Percentiles rank a stretch among this genome's conserved stretches.
Conservation (phyloP, 2,329 filamentous ascomycete species). For the Aspergillus phoenicis region DNA sequence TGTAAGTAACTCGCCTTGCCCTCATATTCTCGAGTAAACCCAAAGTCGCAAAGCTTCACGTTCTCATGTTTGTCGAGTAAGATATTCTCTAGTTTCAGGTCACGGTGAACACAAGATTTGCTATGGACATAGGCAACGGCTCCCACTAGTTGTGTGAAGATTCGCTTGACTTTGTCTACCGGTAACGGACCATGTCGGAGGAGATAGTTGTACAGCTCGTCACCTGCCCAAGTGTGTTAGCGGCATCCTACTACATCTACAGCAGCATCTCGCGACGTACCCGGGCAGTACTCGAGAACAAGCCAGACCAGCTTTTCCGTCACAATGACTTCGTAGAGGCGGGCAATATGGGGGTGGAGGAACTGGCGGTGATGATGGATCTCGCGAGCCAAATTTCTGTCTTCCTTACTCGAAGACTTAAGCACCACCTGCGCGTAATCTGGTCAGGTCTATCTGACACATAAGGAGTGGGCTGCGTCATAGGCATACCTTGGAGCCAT, state of each 20-base stretch:
- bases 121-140: conserved; percentile 94
- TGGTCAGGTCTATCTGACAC: neutral
- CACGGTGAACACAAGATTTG: conserved; percentile 93
- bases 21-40: conserved; percentile 96
- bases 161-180: conserved; percentile 85
- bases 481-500: conserved; percentile 83
- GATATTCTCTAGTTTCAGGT: conserved; percentile 96
- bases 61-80: conserved; percentile 95
- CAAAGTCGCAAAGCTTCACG: conserved; percentile 96
- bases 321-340: conserved; percentile 96
- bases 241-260: conserved; percentile 15
- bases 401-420: conserved; percentile 95
- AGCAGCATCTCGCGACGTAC: conserved; percentile 50
- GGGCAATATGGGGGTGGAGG: conserved; percentile 93
- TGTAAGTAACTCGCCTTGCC: conserved; percentile 92
- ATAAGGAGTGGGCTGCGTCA: neutral
- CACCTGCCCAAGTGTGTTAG: conserved; percentile 58
- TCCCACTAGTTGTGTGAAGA: conserved; percentile 92
- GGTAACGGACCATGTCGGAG: conserved; percentile 82
- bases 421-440: conserved; percentile 76
- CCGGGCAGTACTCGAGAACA: conserved; percentile 92
- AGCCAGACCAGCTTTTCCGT: conserved; percentile 95
- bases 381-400: conserved; percentile 92
- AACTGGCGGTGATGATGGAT: conserved; percentile 99
- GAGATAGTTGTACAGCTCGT: conserved; percentile 96